These are phyloP conservation scores for Azolla pinnata DNA, from an alignment of 75 land plant genomes.

Conservation along the genomic window DNA sequence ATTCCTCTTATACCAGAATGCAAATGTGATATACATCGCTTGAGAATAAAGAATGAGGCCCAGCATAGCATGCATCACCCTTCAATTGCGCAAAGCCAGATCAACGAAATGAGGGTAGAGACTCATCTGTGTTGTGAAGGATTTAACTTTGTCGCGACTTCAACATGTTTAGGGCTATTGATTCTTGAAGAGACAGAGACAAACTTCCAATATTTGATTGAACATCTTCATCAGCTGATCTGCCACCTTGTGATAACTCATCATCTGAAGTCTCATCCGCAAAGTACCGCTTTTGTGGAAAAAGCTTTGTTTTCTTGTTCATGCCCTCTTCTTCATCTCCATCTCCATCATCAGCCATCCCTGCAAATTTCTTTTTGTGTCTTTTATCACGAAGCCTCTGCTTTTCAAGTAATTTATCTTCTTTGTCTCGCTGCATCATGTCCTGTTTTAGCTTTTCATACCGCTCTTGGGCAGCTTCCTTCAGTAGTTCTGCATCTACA, in stretches of 20 bases:
- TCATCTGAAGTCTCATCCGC: background rate
- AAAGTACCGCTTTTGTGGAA: background rate
- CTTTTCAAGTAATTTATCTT: slow-evolving; percentile 54
- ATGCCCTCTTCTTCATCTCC: slow-evolving; percentile 7
- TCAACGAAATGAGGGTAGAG: background rate
- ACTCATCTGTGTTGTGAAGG: background rate
- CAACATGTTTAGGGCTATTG: slow-evolving; percentile 70
- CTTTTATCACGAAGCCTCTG: slow-evolving; percentile 53
- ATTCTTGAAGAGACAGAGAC: slow-evolving; percentile 73
- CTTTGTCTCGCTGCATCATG: slow-evolving; percentile 54
- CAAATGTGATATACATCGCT: too few relatives aligned
- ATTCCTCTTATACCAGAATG: too few relatives aligned
- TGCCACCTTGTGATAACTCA: background rate
- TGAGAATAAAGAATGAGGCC: too few relatives aligned
- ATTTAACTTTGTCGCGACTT: slow-evolving; percentile 23
- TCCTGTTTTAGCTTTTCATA: slow-evolving; percentile 49
- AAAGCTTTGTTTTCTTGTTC: background rate
- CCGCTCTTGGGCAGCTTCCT: slow-evolving; percentile 46
- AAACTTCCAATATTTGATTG: slow-evolving; percentile 25
- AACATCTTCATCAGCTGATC: background rate
- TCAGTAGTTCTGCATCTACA: slow-evolving; percentile 12
- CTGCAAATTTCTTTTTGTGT: slow-evolving; percentile 35
- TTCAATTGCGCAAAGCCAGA: background rate
- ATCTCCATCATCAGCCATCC: background rate
- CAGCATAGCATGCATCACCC: too few relatives aligned